Evolutionary conservation across 306 rosid species (phyloP).

Genomic region (Quercus robur): DNA sequence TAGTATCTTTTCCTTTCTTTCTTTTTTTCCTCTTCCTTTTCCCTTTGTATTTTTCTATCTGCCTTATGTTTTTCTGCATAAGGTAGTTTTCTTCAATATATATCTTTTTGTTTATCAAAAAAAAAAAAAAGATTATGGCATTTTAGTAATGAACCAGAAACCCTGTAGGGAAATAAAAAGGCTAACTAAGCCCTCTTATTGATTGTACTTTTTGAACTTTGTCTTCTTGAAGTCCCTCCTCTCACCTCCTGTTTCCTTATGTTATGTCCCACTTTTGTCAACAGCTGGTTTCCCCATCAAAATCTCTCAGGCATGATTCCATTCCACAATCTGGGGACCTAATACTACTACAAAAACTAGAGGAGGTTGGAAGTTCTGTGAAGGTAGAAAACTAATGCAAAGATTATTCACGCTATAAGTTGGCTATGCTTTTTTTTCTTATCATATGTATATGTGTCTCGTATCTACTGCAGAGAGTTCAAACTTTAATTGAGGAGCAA

Average conservation of each 20-base stretch:
- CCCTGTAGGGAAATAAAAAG: slow-evolving; percentile 2
- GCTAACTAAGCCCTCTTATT: background rate
- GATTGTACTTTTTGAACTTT: slow-evolving; percentile 12
- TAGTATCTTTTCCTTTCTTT: no score
- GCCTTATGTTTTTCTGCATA: no score
- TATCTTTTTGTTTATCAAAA: no score
- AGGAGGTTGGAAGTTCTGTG: slow-evolving; percentile 87
- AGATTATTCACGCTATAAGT: background rate
- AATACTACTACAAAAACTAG: slow-evolving; percentile 73
- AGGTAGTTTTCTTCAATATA: no score
- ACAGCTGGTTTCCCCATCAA: slow-evolving; percentile 63
- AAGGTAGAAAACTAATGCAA: slow-evolving; percentile 48
- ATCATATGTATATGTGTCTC: slow-evolving; percentile 10
- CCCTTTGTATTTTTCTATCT: no score
- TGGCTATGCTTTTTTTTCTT: slow-evolving; percentile 20
- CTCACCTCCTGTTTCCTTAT: background rate
- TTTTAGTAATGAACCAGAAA: background rate
- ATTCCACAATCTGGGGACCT: slow-evolving; percentile 48
- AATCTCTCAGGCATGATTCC: slow-evolving; percentile 50
- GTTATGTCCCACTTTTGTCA: background rate
- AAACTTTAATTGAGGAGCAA: slow-evolving; percentile 61
- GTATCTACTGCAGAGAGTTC: slow-evolving; percentile 64
- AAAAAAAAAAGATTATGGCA: background rate
- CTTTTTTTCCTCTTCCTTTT: no score
- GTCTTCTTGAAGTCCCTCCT: background rate